These are phyloP conservation scores for Bacidia gigantensis DNA, from an alignment of 495 filamentous ascomycete genomes.

Conservation along the genomic window DNA sequence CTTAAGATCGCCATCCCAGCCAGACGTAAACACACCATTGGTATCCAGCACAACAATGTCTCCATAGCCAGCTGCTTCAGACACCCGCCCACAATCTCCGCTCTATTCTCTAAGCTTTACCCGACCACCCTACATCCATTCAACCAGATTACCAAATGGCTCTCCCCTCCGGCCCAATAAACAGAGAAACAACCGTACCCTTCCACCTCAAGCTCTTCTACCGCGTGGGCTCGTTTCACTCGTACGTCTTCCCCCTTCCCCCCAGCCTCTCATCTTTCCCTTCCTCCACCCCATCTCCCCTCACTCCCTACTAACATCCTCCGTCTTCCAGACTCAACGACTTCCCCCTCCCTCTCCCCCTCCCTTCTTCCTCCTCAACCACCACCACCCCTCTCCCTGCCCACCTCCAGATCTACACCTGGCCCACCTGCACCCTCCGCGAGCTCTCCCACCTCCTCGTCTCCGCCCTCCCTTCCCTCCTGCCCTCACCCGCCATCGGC, in stretches of 20 bases:
- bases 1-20: no score
- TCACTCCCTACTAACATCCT: conserved; percentile 7
- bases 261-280: conserved; percentile 21
- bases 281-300: conserved; percentile 24
- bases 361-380: conserved; percentile 24
- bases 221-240: conserved; percentile 55
- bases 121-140: no score
- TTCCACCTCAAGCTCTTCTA: conserved; percentile 91
- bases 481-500: conserved; percentile 64
- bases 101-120: neutral
- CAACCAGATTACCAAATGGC: conserved; percentile 2
- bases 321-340: conserved; percentile 43
- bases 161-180: conserved; percentile 29
- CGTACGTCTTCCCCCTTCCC: conserved; percentile 33
- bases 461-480: conserved; percentile 47
- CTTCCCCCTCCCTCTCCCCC: conserved; percentile 25
- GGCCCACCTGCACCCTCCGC: conserved; percentile 66
- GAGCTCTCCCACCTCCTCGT: conserved; percentile 70
- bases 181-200: conserved; percentile 66
- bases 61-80: no score
- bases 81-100: neutral
- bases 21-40: no score
- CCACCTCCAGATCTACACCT: conserved; percentile 77
- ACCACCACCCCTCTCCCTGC: conserved; percentile 36
- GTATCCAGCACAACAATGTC: no score